phyloP scores from a whole-genome alignment of 257 asterid species.

The Fraxinus cuspidata region DNA sequence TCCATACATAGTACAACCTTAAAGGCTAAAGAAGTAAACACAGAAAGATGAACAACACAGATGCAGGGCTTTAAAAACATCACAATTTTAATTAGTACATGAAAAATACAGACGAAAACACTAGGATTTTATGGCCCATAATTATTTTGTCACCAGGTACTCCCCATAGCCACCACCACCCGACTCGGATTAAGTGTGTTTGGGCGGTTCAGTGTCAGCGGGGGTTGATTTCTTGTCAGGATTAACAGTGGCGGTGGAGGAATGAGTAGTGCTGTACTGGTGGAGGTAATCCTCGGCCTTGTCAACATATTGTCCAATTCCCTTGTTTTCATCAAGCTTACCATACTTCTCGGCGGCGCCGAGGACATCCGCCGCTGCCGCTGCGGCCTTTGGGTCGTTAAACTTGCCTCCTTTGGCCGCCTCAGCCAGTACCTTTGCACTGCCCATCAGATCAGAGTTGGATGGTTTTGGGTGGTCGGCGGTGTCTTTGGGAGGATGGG shows the following conservation, averaged over 20 bases:
- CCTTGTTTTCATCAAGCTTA: conserved; percentile 47
- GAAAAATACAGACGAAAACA: too few relatives aligned
- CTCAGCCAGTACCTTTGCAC: conserved; percentile 53
- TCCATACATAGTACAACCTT: too few relatives aligned
- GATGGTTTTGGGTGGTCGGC: conserved; percentile 31
- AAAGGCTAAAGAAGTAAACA: neutral
- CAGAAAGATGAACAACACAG: neutral
- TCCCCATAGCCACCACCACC: conserved; percentile 45
- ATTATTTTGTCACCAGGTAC: conserved; percentile 25
- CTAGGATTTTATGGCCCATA: neutral
- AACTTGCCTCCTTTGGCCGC: conserved; percentile 40
- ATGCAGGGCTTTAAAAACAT: too few relatives aligned
- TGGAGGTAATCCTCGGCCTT: conserved; percentile 65
- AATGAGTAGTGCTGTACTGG: conserved; percentile 23
- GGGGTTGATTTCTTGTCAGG: conserved; percentile 22
- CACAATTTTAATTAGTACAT: too few relatives aligned
- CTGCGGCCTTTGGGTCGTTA: conserved; percentile 48
- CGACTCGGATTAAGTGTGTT: conserved; percentile 19
- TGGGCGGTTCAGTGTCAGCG: conserved; percentile 4
- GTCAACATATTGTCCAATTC: conserved; percentile 56
- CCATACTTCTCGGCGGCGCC: conserved; percentile 45
- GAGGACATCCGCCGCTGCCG: conserved; percentile 52
- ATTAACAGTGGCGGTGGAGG: conserved; percentile 7
- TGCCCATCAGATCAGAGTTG: conserved; percentile 29
- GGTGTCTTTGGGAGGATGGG: conserved; percentile 21